Conservation (phyloP, 2,329 filamentous ascomycete species). For the Colletotrichum sansevieriae region DNA sequence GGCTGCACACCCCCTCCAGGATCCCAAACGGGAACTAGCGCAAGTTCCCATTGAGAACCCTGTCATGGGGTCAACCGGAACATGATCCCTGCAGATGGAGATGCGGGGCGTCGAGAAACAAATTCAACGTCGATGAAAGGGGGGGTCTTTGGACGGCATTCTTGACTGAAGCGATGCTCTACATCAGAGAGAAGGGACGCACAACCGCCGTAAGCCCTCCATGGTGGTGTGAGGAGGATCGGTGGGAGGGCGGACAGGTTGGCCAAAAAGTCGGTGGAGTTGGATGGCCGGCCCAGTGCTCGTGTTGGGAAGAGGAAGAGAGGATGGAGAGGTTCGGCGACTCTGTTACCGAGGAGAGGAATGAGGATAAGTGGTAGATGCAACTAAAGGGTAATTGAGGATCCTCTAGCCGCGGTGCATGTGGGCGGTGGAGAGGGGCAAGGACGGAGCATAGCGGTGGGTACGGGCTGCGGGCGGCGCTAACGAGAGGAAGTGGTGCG, state of each 20-base stretch:
- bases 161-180: neutral
- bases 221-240: conserved; percentile 12
- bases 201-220: neutral
- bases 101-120: conserved; percentile 39
- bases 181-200: neutral
- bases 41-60: conserved; percentile 38
- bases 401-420: conserved; percentile 25
- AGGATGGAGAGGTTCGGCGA: conserved; percentile 32
- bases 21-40: conserved; percentile 41
- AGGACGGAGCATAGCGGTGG: conserved; percentile 14
- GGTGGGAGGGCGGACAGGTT: conserved; percentile 31
- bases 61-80: conserved; percentile 32
- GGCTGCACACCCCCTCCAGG: conserved; percentile 38
- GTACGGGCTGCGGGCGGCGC: conserved; percentile 24
- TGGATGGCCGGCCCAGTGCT: conserved; percentile 36
- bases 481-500: conserved; percentile 27
- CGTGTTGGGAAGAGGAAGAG: conserved; percentile 33
- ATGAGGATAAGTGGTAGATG: conserved; percentile 35
- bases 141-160: conserved; percentile 31
- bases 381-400: conserved; percentile 28
- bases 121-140: conserved; percentile 37
- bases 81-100: conserved; percentile 40
- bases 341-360: conserved; percentile 26
- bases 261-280: conserved; percentile 39
- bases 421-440: conserved; percentile 6